A percentile compares a stretch with the other conserved stretches of the same genome.
Evolutionary conservation across 1,284 basidiomycete species (phyloP).

Genomic region (Cutaneotrichosporon dermatis): DNA sequence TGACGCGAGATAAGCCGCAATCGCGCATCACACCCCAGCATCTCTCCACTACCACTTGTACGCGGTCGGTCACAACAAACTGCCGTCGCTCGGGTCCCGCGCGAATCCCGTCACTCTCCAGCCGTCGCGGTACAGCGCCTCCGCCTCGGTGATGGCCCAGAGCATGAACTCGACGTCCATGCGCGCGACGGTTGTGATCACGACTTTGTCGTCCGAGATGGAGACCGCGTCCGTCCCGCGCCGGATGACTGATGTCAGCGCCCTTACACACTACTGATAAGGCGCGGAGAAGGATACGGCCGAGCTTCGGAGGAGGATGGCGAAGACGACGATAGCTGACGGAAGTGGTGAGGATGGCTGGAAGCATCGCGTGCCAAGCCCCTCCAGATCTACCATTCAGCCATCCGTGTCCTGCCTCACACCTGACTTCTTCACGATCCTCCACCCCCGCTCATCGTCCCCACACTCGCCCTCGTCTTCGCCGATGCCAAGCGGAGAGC

Average conservation of each 20-base stretch:
- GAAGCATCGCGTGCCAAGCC: too few species aligned
- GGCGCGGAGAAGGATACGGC: too few species aligned
- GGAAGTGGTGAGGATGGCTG: too few species aligned
- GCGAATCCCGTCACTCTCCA: background rate
- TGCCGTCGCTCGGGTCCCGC: background rate
- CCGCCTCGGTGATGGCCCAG: background rate
- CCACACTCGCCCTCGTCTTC: background rate
- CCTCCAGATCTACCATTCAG: too few species aligned
- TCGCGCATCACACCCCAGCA: too few species aligned
- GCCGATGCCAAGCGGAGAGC: too few species aligned
- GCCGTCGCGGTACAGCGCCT: background rate
- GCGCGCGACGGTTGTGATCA: background rate
- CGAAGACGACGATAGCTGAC: too few species aligned
- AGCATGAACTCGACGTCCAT: conserved; percentile 2
- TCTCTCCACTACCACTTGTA: background rate
- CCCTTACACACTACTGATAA: too few species aligned
- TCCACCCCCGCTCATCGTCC: background rate
- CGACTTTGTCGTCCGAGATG: background rate
- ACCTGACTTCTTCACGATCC: background rate
- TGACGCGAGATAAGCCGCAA: too few species aligned
- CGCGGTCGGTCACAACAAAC: background rate
- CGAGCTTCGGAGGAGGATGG: too few species aligned
- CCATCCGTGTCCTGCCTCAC: too few species aligned
- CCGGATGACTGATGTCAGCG: background rate
- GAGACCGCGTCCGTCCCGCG: background rate